Base-by-base conservation (phyloP, 2,329 filamentous ascomycete genomes). In the Diplodia corticola region DNA sequence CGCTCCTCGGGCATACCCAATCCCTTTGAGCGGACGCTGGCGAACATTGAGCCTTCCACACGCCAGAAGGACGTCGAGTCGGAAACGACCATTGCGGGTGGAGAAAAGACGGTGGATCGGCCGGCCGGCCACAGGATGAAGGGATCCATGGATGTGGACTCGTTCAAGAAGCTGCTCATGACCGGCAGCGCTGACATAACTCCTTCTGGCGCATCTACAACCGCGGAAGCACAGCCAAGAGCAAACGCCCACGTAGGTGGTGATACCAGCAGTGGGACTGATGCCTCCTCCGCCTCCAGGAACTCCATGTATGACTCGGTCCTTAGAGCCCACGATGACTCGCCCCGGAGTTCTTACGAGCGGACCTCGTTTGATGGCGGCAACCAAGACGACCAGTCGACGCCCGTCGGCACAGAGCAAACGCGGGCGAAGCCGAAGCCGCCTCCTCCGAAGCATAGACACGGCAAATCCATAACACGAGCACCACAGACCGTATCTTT, bases 141-240 rank as follows among this genome's bases (percentile, higher is more conserved):
- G 73, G 75, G 75, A 44, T 83, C 86, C 0, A 78, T 94, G 69
- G 90, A 95, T 73, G 91, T 94, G 0, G 88, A 92, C 73, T 88
- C 91, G 7, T 95, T 95, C 79, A 89, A 88, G 73, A 85, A 89
- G 67, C 79, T 95, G 68, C 83, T 95, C 55, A 82, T 95, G 79
- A 95, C 91, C 0, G 91, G 91, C 22, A 86, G 88, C 71, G 75
- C 85, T 40, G 84, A 74, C 68, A 13, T 20, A 12, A 5, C 40
- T 35, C 7, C 44, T 49, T 28, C 57, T 5, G 64, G 22, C 26
- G 15, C 22, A 12, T 50, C 66, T 28, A n/a, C 26, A 13, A 49
- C 49, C 9, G 13, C 66, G 9, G 35, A 44, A 12, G 57, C n/a
- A 13, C 26, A 35, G 17, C 40, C 55, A 10, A 40, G 37, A 12